These are phyloP conservation scores for Neonectria ditissima DNA, from an alignment of 2,329 filamentous ascomycete genomes.

Conservation along the genomic window DNA sequence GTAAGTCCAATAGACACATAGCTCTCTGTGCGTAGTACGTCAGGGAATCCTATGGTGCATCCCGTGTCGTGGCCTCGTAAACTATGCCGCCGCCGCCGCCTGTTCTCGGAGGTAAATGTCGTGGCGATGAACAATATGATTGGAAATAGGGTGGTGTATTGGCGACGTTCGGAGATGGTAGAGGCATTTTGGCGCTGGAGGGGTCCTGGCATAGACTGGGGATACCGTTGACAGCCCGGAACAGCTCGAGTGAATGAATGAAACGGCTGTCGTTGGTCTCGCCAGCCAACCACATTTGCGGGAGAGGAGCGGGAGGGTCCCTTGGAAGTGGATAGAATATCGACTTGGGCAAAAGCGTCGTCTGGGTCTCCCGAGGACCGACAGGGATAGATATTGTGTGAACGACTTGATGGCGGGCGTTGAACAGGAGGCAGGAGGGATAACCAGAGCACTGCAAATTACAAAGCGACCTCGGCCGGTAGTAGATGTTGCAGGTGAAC, in stretches of 20 bases:
- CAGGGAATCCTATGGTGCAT: slow-evolving; percentile 32
- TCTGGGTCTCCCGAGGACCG: slow-evolving; percentile 15
- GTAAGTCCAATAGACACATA: slow-evolving; percentile 28
- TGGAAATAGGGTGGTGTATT: slow-evolving; percentile 37
- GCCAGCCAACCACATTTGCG: slow-evolving; percentile 34
- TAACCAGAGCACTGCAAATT: background rate
- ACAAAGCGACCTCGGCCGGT: background rate
- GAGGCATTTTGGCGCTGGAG: slow-evolving; percentile 16
- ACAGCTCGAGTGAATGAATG: background rate
- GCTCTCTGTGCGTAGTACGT: slow-evolving; percentile 24
- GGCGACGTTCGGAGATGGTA: slow-evolving; percentile 18
- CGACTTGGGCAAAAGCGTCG: slow-evolving; percentile 17
- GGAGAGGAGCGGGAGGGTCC: slow-evolving; percentile 24
- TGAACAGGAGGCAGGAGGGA: background rate
- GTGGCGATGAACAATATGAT: slow-evolving; percentile 4
- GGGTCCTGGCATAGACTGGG: slow-evolving; percentile 8
- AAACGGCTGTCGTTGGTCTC: slow-evolving; percentile 16
- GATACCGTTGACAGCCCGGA: slow-evolving; percentile 13
- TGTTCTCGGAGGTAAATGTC: slow-evolving; percentile 38
- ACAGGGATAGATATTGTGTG: slow-evolving; percentile 16
- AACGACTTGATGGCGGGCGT: background rate
- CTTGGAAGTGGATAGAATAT: slow-evolving; percentile 7
- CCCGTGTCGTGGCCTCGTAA: slow-evolving; percentile 41
- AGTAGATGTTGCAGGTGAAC: background rate
- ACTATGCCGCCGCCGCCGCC: slow-evolving; percentile 41